phyloP scores from a whole-genome alignment of 129 eudicot genomes.

The carrot (Daucus carota) region DH1_v3.0 NC_030384.2:42305001-42305500 shows the following conservation, averaged over 20 bases:
- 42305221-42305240: background rate
- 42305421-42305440: too few relatives aligned
- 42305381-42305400: background rate
- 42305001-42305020: background rate
- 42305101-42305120: background rate
- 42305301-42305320: background rate
- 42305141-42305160: background rate
- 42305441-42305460: too few relatives aligned
- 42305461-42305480: too few relatives aligned
- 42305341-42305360: slow-evolving; percentile 10
- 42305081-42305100: background rate
- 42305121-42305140: background rate
- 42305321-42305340: background rate
- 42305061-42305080: background rate
- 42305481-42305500: too few relatives aligned
- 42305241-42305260: too few relatives aligned
- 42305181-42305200: background rate
- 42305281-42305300: background rate
- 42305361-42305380: background rate
- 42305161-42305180: background rate
- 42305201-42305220: background rate
- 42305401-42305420: too few relatives aligned
- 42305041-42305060: background rate
- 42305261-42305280: too few relatives aligned
- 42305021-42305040: background rate